These are phyloP conservation scores for Xylariales sp. DNA, from an alignment of 2,329 filamentous ascomycete genomes.

Conservation along the genomic window DNA sequence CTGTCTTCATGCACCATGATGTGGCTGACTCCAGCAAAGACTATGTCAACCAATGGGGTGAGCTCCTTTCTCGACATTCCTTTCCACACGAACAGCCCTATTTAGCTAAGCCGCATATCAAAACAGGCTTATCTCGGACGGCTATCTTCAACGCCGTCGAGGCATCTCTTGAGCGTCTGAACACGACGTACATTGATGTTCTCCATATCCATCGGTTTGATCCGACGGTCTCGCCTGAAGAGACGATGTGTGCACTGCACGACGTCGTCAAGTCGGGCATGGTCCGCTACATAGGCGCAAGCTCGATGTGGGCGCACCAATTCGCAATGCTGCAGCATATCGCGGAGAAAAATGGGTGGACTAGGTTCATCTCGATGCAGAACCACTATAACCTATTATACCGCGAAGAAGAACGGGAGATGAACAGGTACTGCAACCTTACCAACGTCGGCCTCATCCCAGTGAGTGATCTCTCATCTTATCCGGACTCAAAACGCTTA, in stretches of 20 bases:
- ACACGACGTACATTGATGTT: conserved; percentile 40
- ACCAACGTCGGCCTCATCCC: conserved; percentile 36
- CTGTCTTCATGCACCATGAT: conserved; percentile 17
- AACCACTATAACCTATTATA: conserved; percentile 57
- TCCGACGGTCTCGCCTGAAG: conserved; percentile 45
- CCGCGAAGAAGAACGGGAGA: conserved; percentile 54
- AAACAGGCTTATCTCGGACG: conserved; percentile 27
- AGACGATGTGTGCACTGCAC: conserved; percentile 59
- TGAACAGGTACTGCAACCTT: conserved; percentile 37
- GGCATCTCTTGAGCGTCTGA: conserved; percentile 25
- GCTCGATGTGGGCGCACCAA: conserved; percentile 47
- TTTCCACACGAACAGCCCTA: not conserved
- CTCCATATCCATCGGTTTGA: conserved; percentile 57
- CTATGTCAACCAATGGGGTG: conserved; percentile 30
- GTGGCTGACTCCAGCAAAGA: conserved; percentile 27
- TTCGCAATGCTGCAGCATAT: conserved; percentile 50
- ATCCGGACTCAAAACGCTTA: too few relatives aligned
- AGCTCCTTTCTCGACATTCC: not conserved
- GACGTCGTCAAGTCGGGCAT: conserved; percentile 55
- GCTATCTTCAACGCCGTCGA: conserved; percentile 36
- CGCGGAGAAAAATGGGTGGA: conserved; percentile 52
- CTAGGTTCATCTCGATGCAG: conserved; percentile 59
- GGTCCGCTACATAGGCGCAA: conserved; percentile 51
- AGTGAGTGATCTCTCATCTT: too few relatives aligned
- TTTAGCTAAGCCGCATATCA: not conserved